Conservation (phyloP, 2,329 filamentous ascomycete genomes). For the Calonectria pauciramosa region DNA sequence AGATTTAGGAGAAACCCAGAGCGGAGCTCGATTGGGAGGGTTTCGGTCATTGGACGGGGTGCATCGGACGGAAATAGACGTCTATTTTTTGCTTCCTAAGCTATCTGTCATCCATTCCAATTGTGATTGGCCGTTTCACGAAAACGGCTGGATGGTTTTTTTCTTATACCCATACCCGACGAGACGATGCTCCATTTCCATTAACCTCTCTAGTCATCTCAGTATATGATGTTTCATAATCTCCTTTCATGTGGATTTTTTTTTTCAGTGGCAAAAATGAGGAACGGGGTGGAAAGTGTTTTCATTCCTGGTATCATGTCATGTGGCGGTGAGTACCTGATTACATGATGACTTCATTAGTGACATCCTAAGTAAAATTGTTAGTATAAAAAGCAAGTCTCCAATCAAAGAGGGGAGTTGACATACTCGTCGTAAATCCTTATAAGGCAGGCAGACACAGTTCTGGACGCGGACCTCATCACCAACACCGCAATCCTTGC, state of each 20-base stretch:
- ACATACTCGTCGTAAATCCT: slow-evolving; percentile 95
- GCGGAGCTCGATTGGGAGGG: neutral
- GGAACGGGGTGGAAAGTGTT: neutral
- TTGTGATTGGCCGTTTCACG: neutral
- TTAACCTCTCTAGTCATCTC: slow-evolving; percentile 28
- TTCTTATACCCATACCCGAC: neutral
- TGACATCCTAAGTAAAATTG: slow-evolving; percentile 75
- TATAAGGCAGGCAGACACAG: slow-evolving; percentile 96
- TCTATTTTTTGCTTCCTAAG: slow-evolving; percentile 25
- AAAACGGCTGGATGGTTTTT: neutral
- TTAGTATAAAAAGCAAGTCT: slow-evolving; percentile 39
- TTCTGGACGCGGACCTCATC: slow-evolving; percentile 98
- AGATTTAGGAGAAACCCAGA: slow-evolving; percentile 5
- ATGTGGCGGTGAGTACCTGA: neutral
- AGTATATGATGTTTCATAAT: slow-evolving; percentile 18
- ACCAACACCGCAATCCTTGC: slow-evolving; percentile 94
- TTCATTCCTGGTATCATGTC: slow-evolving; percentile 5
- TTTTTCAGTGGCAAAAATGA: slow-evolving; percentile 8
- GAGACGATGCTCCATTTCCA: slow-evolving; percentile 5
- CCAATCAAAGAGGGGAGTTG: neutral
- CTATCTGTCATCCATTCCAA: slow-evolving; percentile 21
- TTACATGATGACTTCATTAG: slow-evolving; percentile 94
- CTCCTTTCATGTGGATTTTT: slow-evolving; percentile 22
- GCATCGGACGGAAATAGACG: slow-evolving; percentile 33
- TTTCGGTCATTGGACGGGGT: neutral